Evolutionary conservation across 768 basidiomycete species (phyloP).

Genomic region (Termitomyces sp.): DNA sequence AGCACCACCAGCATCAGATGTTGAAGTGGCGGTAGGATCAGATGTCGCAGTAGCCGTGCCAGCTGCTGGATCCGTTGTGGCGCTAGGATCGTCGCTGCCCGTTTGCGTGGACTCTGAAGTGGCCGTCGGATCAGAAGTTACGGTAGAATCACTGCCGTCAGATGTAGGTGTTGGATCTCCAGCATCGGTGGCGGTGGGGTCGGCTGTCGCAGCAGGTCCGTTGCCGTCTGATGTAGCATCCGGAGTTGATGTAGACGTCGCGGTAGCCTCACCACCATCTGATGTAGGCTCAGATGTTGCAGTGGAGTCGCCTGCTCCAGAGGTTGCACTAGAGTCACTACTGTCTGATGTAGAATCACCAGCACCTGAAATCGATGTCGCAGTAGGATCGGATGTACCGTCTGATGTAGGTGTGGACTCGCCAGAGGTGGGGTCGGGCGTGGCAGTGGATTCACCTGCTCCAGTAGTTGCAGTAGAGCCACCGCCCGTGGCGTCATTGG

Average conservation of each 20-base stretch:
- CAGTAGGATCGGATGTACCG: too few species aligned
- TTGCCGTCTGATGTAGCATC: neutral
- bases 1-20: neutral
- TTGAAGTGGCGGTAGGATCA: neutral
- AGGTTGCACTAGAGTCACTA: neutral
- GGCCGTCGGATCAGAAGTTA: neutral
- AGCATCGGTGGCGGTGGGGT: neutral
- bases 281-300: constrained; percentile 1
- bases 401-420: neutral
- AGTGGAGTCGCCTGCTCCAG: neutral
- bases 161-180: neutral
- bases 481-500: neutral
- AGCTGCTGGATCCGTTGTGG: neutral
- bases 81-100: neutral
- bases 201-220: neutral
- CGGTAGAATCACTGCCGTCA: neutral
- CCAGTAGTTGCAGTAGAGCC: neutral
- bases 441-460: neutral
- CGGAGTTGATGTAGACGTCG: neutral
- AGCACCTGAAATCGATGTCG: too few species aligned
- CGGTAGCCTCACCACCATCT: neutral
- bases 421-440: neutral
- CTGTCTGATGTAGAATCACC: too few species aligned
- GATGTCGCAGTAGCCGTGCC: neutral
- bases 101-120: neutral